Percentiles rank a stretch among this genome's conserved stretches.
phyloP scores from a whole-genome alignment of 2,329 filamentous ascomycete genomes.

The Monosporascus sp. region DNA sequence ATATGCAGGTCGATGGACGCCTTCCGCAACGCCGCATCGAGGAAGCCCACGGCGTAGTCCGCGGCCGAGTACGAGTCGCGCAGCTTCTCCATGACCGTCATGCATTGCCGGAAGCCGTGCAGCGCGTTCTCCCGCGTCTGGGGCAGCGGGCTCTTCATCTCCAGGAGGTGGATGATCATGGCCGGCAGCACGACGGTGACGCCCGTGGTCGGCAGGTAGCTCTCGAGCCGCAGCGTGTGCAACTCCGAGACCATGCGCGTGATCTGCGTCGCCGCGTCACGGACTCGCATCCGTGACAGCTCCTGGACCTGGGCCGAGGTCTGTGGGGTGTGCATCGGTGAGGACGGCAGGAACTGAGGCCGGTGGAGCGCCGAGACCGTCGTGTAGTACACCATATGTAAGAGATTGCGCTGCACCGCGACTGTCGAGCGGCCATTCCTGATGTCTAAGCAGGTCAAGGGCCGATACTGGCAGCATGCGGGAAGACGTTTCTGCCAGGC shows the following conservation, averaged over 20 bases:
- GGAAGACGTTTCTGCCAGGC: conserved; percentile 73
- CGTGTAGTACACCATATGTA: conserved; percentile 92
- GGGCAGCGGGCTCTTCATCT: conserved; percentile 79
- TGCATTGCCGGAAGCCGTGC: conserved; percentile 82
- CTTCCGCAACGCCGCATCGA: conserved; percentile 88
- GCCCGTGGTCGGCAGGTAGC: conserved; percentile 79
- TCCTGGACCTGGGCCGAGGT: conserved; percentile 69
- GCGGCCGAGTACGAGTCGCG: conserved; percentile 88
- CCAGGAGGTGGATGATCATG: conserved; percentile 88
- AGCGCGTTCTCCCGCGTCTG: conserved; percentile 68
- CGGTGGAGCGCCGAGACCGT: conserved; percentile 87
- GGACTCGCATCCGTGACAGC: conserved; percentile 74
- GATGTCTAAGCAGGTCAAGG: conserved; percentile 48
- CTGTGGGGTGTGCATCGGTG: conserved; percentile 47
- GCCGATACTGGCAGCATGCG: conserved; percentile 62
- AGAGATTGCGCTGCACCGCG: conserved; percentile 71
- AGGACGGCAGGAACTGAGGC: conserved; percentile 80
- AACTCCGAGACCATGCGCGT: conserved; percentile 78
- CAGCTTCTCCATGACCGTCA: conserved; percentile 83
- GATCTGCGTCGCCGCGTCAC: conserved; percentile 78
- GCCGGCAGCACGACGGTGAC: conserved; percentile 88
- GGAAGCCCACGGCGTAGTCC: conserved; percentile 92
- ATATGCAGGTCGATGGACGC: conserved; percentile 66
- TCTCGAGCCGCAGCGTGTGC: conserved; percentile 66
- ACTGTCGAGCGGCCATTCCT: conserved; percentile 55